Percentiles rank a stretch among this genome's conserved stretches.
phyloP scores from a whole-genome alignment of 768 basidiomycete genomes.

The Psilocybe tampanensis region DNA sequence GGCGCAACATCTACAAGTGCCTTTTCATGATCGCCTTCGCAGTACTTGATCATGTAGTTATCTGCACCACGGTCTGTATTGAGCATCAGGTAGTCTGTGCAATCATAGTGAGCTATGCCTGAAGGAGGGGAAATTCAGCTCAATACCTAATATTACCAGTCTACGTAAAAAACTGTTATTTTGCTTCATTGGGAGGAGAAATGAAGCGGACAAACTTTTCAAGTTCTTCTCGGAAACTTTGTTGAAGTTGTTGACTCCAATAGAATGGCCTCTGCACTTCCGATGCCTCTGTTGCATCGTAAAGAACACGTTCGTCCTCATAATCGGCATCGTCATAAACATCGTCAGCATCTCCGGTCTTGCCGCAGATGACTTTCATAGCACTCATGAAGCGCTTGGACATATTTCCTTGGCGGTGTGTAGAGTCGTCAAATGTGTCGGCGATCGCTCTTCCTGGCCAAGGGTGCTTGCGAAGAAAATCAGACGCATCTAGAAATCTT shows the following conservation, averaged over 20 bases:
- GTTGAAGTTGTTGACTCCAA: conserved; percentile 79
- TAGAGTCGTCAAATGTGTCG: conserved; percentile 86
- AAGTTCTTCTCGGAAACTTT: conserved; percentile 83
- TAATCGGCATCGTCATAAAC: conserved; percentile 71
- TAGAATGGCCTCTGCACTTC: conserved; percentile 68
- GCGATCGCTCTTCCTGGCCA: conserved; percentile 86
- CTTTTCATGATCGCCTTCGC: conserved; percentile 80
- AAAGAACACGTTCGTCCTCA: conserved; percentile 72
- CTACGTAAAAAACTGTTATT: conserved; percentile 36
- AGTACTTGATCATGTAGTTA: conserved; percentile 93
- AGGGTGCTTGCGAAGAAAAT: conserved; percentile 83
- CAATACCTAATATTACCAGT: conserved; percentile 78
- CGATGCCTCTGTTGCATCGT: conserved; percentile 62
- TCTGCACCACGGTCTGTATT: conserved; percentile 90
- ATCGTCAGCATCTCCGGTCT: conserved; percentile 75
- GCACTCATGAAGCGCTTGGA: conserved; percentile 70
- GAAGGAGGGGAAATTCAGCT: neutral
- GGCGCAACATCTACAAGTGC: conserved; percentile 79
- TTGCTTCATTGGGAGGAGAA: neutral
- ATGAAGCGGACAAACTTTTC: conserved; percentile 68
- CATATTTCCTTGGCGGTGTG: conserved; percentile 69
- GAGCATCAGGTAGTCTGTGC: conserved; percentile 84
- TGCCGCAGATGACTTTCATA: conserved; percentile 82
- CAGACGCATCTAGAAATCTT: conserved; percentile 72
- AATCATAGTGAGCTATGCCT: conserved; percentile 9